Evolutionary conservation across 2,329 filamentous ascomycete species (phyloP).

Genomic region (Curvularia eragrostidis): DNA sequence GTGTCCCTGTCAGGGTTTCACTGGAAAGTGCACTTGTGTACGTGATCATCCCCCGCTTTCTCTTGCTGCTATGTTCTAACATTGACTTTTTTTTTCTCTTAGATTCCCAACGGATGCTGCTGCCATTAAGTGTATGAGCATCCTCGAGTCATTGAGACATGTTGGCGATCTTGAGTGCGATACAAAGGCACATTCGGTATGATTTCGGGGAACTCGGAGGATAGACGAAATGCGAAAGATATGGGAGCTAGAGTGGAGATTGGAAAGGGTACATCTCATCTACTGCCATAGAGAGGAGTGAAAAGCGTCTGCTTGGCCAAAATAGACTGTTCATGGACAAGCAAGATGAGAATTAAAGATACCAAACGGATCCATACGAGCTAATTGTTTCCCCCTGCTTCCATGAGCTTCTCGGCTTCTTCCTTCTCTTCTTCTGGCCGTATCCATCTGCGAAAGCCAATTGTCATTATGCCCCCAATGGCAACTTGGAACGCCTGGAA

Average conservation of each 20-base stretch:
- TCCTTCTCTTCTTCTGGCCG: slow-evolving; percentile 62
- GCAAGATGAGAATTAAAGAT: neutral
- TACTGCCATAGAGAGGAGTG: neutral
- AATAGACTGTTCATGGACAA: neutral
- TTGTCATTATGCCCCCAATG: slow-evolving; percentile 52
- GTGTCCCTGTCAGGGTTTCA: slow-evolving; percentile 35
- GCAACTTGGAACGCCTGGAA: slow-evolving; percentile 58
- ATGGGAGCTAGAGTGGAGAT: neutral
- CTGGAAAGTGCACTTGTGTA: slow-evolving; percentile 34
- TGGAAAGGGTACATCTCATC: neutral
- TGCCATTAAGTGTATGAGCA: slow-evolving; percentile 16
- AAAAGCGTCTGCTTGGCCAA: neutral
- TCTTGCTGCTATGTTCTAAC: neutral
- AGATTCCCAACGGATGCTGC: slow-evolving; percentile 44
- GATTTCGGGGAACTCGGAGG: neutral
- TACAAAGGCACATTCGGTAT: neutral
- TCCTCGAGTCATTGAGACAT: neutral
- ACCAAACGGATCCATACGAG: neutral
- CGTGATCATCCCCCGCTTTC: slow-evolving; percentile 14
- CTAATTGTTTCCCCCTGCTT: slow-evolving; percentile 13
- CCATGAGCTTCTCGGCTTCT: slow-evolving; percentile 31
- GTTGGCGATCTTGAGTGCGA: neutral
- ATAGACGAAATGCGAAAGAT: neutral
- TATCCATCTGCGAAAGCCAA: slow-evolving; percentile 53
- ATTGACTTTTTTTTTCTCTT: neutral